Percentiles rank a stretch among this genome's conserved stretches.
These are phyloP conservation scores for Aristolochia californica DNA, from an alignment of 164 flowering plant species.

Conservation along the genomic window DNA sequence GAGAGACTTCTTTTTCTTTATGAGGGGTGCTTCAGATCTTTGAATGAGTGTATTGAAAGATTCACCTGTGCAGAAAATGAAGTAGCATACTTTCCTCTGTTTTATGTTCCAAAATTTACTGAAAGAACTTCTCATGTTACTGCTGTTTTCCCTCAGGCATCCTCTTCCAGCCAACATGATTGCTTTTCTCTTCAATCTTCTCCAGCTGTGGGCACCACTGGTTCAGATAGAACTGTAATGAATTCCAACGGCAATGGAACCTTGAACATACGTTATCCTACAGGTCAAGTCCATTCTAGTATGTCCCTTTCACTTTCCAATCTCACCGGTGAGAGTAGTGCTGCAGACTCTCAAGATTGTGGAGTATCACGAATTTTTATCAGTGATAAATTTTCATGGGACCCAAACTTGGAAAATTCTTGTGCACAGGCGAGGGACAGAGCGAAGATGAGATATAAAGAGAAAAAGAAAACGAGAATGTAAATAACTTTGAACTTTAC, in stretches of 20 bases:
- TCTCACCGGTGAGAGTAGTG: conserved; percentile 54
- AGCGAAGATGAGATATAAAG: conserved; percentile 77
- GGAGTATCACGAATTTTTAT: conserved; percentile 47
- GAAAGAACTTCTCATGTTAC: neutral
- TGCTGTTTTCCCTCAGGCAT: conserved; percentile 18
- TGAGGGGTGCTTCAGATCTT: too few species aligned
- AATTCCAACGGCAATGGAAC: conserved; percentile 28
- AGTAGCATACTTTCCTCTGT: neutral
- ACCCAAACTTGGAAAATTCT: conserved; percentile 31
- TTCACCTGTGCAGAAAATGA: neutral
- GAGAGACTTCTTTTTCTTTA: too few species aligned
- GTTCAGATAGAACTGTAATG: conserved; percentile 20
- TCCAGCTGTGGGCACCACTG: conserved; percentile 18
- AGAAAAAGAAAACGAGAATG: conserved; percentile 71
- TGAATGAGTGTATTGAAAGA: too few species aligned
- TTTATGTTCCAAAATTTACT: too few species aligned
- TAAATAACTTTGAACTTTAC: conserved; percentile 6
- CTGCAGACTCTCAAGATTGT: conserved; percentile 63
- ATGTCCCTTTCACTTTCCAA: conserved; percentile 44
- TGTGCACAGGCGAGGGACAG: conserved; percentile 58
- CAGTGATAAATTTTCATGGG: conserved; percentile 53
- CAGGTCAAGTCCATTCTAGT: conserved; percentile 37
- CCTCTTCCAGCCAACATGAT: conserved; percentile 31
- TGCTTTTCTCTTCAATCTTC: conserved; percentile 30
- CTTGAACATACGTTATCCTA: conserved; percentile 30